Evolutionary conservation across 1,139 yeast genomes (phyloP), one percentile per base, ranked within the genome.

Genomic region (Protomyces macrosporus): DNA sequence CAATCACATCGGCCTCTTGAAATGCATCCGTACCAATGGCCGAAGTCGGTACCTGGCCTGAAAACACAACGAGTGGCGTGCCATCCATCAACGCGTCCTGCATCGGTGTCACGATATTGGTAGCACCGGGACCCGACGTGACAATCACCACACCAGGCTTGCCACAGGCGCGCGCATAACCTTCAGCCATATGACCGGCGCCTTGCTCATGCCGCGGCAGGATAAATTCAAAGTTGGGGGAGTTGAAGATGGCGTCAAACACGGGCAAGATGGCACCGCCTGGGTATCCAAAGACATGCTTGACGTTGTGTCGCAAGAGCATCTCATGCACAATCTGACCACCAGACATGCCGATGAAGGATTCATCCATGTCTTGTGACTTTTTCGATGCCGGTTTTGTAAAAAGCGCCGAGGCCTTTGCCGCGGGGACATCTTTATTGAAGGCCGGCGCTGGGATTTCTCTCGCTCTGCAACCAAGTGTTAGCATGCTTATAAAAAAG

Each of bases 101-200:
- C 89, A 93, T 83, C 64, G 98, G 97, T 16, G 98, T 93, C 68
- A 93, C 85, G 67, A 93, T 97, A 74, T 93, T 93, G 64, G 98
- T 93, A 55, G 98, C 98, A 72, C 98, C 98, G 14, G 98, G 98
- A 63, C 98, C 98, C 0, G 97, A 90, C 16, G 98, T 93, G 61
- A 93, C 98, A 72, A 93, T 81, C 65, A 93, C 98, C 69, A 93
- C 96, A 78, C 98, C 98, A n/a, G 97, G 95, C 75, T 90, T 93
- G 66, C 98, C 98, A 33, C 83, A 79, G 42, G 96, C 98, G 71
- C 95, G 82, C 65, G 98, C 98, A 72, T 93, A 93, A 67, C 98
- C 98, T 79, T 93, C 98, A 63, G 98, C 98, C 98, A 93, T 93
- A 77, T 93, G 98, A 60, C 98, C 98, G 32, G 98, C 98, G 76